Evolutionary conservation across 306 rosid species (phyloP).

Genomic region (Quercus glauca): DNA sequence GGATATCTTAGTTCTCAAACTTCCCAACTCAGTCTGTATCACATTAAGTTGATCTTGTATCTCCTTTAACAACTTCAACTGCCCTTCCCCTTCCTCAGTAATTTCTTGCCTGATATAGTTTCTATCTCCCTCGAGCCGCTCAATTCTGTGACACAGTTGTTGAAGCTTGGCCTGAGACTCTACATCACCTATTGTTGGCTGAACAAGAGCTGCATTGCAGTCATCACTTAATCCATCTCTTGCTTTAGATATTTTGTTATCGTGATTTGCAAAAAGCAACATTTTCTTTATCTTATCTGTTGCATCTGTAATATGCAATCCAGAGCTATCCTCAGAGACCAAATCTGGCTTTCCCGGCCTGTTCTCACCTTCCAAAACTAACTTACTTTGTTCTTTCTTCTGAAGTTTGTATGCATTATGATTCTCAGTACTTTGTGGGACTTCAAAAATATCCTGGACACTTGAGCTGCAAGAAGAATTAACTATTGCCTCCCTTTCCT

Average conservation of each 20-base stretch:
- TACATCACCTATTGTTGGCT: constrained; percentile 13
- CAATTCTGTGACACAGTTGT: constrained; percentile 54
- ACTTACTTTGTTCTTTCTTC: constrained; percentile 31
- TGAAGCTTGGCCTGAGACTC: constrained; percentile 51
- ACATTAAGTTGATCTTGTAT: constrained; percentile 53
- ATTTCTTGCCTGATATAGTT: constrained; percentile 48
- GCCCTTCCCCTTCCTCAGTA: constrained; percentile 46
- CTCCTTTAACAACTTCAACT: constrained; percentile 68
- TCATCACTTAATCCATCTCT: constrained; percentile 29
- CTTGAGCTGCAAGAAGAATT: constrained; percentile 32
- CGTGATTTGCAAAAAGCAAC: constrained; percentile 24
- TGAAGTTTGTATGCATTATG: constrained; percentile 25
- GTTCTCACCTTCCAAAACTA: constrained; percentile 41
- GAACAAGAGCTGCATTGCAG: constrained; percentile 21
- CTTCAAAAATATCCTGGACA: constrained; percentile 78
- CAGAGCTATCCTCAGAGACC: constrained; percentile 30
- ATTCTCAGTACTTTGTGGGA: constrained; percentile 46
- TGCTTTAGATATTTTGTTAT: constrained; percentile 29
- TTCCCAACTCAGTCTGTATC: constrained; percentile 53
- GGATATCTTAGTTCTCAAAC: constrained; percentile 35
- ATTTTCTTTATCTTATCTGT: constrained; percentile 39
- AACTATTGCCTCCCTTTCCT: constrained; percentile 17
- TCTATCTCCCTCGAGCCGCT: constrained; percentile 60
- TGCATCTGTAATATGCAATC: constrained; percentile 32
- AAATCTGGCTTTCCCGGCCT: constrained; percentile 50